Evolutionary conservation across 2,329 filamentous ascomycete species (phyloP), one percentile per base, ranked within the genome.

Genomic region (Exophiala mesophila): DNA sequence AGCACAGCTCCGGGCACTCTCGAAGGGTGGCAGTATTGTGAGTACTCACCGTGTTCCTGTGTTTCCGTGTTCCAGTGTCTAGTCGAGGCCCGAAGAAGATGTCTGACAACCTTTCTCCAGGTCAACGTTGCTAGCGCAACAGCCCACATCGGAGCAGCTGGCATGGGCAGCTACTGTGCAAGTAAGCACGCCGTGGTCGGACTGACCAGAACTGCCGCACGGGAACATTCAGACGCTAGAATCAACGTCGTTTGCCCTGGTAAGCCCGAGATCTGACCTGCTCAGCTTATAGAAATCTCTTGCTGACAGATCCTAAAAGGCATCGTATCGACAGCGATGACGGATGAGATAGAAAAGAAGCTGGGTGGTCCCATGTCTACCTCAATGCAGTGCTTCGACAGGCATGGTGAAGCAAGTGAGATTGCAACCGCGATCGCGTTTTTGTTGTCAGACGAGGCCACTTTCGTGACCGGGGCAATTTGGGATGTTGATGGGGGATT

Each of bases 401-500:
- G 29, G 29, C 29, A 31, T 5, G 29, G 5, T 13, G n/a, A 31
- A 5, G 5, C 59, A 0, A 59, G 63, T 2, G 63, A 65, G 37
- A 56, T 61, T 0, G 69, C 69, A 6, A 62, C 65, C 13, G 57
- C 70, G 1, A 63, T 72, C 17, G 61, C 67, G 15, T 73, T 70
- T 30, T 49, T 74, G 46, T 55, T 73, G 13, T 67, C 67, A 26
- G 64, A 69, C 44, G 64, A 65, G 5, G 56, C 64, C 1, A 67
- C 64, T 3, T 72, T 65, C 52, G 66, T 71, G 1, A 73, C 70
- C 1, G 69, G 70, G 0, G 58, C 62, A 9, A 60, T 67, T 4
- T 60, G 67, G 29, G 63, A 57, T 37, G 65, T 73, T 16, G 70
- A 74, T 55, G 70, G 71, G 3, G 69, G 67, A 0, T 69, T 28